These are phyloP conservation scores for Solanum peruvianum DNA, from an alignment of 257 asterid genomes.

Conservation along the genomic window DNA sequence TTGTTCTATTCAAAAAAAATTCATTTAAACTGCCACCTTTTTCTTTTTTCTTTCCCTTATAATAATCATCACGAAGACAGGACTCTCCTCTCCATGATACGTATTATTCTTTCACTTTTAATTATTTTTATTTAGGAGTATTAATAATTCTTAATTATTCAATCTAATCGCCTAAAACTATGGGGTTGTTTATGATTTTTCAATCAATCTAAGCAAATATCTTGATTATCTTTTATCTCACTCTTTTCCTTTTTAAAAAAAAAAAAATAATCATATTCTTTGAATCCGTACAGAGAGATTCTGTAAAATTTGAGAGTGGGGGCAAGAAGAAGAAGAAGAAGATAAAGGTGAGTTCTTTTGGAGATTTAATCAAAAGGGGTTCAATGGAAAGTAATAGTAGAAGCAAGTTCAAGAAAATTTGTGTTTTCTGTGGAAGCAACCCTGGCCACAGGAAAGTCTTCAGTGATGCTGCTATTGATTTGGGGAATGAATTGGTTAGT, in stretches of 20 bases:
- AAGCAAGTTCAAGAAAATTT: conserved; percentile 73
- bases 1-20: not conserved
- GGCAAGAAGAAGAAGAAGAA: not conserved
- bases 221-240: conserved; percentile 14
- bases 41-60: not conserved
- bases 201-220: conserved; percentile 1
- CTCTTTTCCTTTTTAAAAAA: not conserved
- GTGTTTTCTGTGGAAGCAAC: conserved; percentile 96
- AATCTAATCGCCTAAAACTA: not conserved
- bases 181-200: too few relatives aligned
- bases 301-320: not conserved
- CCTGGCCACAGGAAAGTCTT: conserved; percentile 85
- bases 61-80: not conserved
- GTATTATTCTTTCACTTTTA: not conserved
- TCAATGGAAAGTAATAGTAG: conserved; percentile 49
- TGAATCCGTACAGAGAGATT: not conserved
- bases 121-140: not conserved
- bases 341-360: not conserved
- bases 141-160: not conserved
- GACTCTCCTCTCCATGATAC: not conserved
- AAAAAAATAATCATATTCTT: not conserved
- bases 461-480: conserved; percentile 93
- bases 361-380: not conserved
- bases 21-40: not conserved
- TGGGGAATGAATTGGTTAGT: conserved; percentile 93